Base-by-base conservation (phyloP, 1,284 basidiomycete genomes). In the Melampsora larici-populina region DNA sequence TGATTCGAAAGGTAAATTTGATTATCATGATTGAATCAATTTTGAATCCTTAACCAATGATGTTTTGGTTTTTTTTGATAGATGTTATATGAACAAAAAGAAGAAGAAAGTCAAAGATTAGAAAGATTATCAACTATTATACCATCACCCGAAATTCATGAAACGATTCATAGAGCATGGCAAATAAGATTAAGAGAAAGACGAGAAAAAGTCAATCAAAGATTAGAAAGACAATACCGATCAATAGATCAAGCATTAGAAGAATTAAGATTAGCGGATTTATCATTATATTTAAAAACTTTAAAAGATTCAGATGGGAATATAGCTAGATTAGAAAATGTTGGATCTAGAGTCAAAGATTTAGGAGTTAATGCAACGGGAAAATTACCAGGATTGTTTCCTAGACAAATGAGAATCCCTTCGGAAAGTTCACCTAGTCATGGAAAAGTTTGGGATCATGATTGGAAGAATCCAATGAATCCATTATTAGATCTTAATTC, bases 361-460 rank as follows among this genome's bases (percentile, higher is more conserved):
- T 15, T 21, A 6, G 49, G 58, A 18, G 13, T 78, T 1, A 78
- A 78, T 31, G 60, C 69, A 15, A 71, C 76, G 2, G 76, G 76
- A 2, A 78, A 78, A 60, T 48, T 78, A n/a, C 0, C 24, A 2
- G 93, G 93, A 0, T 83, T 95, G 58, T 91, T 95, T 84, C 93
- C 93, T 78, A 88, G 91, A 78, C 92, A 93, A 83, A 83, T 93
- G 82, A 88, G 88, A 71, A 86, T 90, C 79, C 91, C 92, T 49
- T 88, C 90, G 4, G 91, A 93, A 80, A 93, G 91, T 8, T 91
- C 92, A 0, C 86, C 90, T 21, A 87, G 86, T 77, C 86, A 86
- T 51, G 92, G 63, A 15, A 70, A 78, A 60, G 76, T 78, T n/a
- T 78, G 76, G 76, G 76, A 78, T 55, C 68, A 66, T 66, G 63